A percentile compares a stretch with the other conserved stretches of the same genome.
Evolutionary conservation across 2,329 filamentous ascomycete species (phyloP).

Genomic region (Epichloe uncinata): DNA sequence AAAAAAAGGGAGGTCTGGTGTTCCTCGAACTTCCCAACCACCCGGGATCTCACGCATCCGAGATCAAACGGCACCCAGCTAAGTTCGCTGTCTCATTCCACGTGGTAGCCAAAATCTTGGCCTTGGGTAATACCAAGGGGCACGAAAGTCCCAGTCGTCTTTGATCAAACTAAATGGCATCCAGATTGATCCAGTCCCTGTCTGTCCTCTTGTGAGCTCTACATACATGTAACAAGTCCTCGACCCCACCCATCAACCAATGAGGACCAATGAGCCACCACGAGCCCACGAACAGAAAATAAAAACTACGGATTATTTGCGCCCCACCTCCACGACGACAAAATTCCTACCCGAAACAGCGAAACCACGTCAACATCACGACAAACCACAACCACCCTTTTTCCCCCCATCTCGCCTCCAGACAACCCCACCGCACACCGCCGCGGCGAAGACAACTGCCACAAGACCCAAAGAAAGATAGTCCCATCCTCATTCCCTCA

Average conservation of each 20-base stretch:
- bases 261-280: no score
- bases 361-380: conserved; percentile 3
- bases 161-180: no score
- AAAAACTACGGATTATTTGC: no score
- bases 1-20: no score
- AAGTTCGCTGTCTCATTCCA: background rate
- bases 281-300: no score
- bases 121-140: fast-evolving
- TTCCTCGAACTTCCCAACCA: background rate
- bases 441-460: background rate
- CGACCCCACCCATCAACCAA: background rate
- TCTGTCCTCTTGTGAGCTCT: no score
- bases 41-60: conserved; percentile 4
- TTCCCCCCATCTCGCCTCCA: no score
- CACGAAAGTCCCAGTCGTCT: no score
- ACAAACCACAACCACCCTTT: background rate
- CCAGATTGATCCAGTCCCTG: no score
- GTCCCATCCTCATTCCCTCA: background rate
- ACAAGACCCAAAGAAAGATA: background rate
- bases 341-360: background rate
- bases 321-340: background rate
- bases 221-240: no score
- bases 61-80: background rate
- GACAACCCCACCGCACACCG: background rate
- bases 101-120: no score